These are phyloP conservation scores for Xylariaceae sp. DNA, from an alignment of 2,329 filamentous ascomycete species.

Conservation along the genomic window DNA sequence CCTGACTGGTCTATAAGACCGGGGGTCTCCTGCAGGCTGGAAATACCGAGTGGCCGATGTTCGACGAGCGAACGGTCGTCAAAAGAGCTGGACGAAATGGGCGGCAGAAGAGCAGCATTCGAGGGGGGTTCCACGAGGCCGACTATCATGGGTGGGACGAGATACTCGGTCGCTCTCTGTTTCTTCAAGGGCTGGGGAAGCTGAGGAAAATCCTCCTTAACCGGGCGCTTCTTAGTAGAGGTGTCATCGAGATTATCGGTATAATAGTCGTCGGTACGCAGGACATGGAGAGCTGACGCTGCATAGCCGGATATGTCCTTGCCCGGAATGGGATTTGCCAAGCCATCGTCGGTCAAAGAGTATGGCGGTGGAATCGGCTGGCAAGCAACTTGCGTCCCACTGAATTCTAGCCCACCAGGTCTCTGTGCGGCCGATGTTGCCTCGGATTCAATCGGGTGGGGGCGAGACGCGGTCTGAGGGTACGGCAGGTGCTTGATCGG, in stretches of 20 bases:
- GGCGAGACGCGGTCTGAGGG: constrained; percentile 37
- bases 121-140: constrained; percentile 58
- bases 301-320: constrained; percentile 21
- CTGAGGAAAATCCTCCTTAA: constrained; percentile 58
- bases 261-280: constrained; percentile 38
- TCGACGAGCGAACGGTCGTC: constrained; percentile 40
- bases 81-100: constrained; percentile 54
- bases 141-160: constrained; percentile 60
- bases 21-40: constrained; percentile 27
- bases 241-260: constrained; percentile 39
- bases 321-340: constrained; percentile 17
- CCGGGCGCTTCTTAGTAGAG: constrained; percentile 50
- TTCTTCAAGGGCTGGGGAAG: constrained; percentile 61
- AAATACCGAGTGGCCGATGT: constrained; percentile 35
- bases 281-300: constrained; percentile 22
- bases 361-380: constrained; percentile 27
- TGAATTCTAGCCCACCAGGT: constrained; percentile 32
- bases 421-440: constrained; percentile 38
- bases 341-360: constrained; percentile 25
- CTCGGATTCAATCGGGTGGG: constrained; percentile 46
- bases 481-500: constrained; percentile 46
- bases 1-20: constrained; percentile 23
- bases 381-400: constrained; percentile 21
- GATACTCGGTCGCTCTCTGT: constrained; percentile 48
- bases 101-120: constrained; percentile 56